Conservation (phyloP, 2,329 filamentous ascomycete genomes). For the Neobulgaria alba region DNA sequence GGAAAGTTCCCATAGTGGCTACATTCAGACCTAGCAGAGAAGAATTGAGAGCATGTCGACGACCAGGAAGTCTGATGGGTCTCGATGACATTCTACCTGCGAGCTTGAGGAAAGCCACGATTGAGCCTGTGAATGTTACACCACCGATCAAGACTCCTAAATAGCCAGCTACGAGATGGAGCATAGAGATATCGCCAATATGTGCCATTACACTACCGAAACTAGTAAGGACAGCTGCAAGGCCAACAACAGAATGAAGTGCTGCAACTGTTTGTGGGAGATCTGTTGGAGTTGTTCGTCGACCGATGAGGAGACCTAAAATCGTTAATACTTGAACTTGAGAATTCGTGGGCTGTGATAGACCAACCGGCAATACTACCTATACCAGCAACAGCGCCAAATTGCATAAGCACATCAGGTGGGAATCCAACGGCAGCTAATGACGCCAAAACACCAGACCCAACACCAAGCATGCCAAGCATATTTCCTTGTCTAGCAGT, state of each 20-base stretch:
- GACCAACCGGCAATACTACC: constrained; percentile 53
- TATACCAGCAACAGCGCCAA: constrained; percentile 63
- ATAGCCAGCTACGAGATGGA: constrained; percentile 81
- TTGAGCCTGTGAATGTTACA: constrained; percentile 83
- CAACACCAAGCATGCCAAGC: constrained; percentile 78
- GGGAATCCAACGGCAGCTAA: constrained; percentile 74
- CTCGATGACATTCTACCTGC: constrained; percentile 74
- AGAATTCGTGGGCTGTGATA: too few relatives aligned
- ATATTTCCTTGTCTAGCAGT: constrained; percentile 82
- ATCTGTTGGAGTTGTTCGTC: constrained; percentile 79
- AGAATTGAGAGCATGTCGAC: constrained; percentile 65
- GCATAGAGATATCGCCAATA: constrained; percentile 59
- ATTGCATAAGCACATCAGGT: constrained; percentile 70
- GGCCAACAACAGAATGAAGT: constrained; percentile 80
- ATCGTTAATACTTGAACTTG: too few relatives aligned
- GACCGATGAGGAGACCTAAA: constrained; percentile 67
- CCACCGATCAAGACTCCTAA: constrained; percentile 79
- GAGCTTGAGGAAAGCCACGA: constrained; percentile 84
- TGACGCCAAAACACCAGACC: constrained; percentile 74
- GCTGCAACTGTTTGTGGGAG: constrained; percentile 85
- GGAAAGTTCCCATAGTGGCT: constrained; percentile 75
- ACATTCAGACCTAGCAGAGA: constrained; percentile 67
- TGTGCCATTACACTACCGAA: constrained; percentile 78
- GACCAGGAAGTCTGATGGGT: constrained; percentile 61
- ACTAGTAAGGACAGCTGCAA: constrained; percentile 81